phyloP scores from a whole-genome alignment of 2,329 filamentous ascomycete genomes.

The Aspergillus caelatus region DNA sequence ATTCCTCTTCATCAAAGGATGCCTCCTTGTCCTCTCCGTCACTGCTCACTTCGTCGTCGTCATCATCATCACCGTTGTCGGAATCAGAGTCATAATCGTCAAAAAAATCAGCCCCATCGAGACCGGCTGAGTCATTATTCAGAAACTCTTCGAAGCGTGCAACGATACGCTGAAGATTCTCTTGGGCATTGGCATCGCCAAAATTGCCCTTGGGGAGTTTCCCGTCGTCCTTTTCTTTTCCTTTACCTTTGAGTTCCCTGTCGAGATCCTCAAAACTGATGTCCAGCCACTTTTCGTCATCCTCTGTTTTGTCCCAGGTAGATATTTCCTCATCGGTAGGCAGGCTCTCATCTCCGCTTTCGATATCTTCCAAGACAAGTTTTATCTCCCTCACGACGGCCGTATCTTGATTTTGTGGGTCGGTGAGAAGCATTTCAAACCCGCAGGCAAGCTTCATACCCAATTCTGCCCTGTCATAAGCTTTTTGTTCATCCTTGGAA shows the following conservation, averaged over 20 bases:
- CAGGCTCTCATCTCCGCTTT: conserved; percentile 69
- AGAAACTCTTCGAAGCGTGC: conserved; percentile 91
- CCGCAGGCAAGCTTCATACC: conserved; percentile 91
- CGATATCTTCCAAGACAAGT: conserved; percentile 74
- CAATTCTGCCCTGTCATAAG: conserved; percentile 57
- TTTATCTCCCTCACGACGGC: conserved; percentile 73
- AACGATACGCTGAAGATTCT: conserved; percentile 83
- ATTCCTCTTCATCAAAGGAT: conserved; percentile 82
- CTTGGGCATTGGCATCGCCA: conserved; percentile 48
- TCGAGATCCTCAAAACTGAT: conserved; percentile 92
- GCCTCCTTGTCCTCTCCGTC: conserved; percentile 74
- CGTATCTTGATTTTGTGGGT: conserved; percentile 69
- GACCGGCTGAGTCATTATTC: conserved; percentile 78
- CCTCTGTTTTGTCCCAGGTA: conserved; percentile 70
- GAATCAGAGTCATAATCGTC: conserved; percentile 72
- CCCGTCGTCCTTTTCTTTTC: conserved; percentile 36
- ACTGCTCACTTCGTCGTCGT: conserved; percentile 58
- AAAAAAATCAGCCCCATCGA: conserved; percentile 73
- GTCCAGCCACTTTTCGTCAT: conserved; percentile 88
- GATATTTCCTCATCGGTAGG: conserved; percentile 75
- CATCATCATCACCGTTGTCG: conserved; percentile 53
- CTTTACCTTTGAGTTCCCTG: conserved; percentile 68
- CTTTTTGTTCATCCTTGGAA: conserved; percentile 48
- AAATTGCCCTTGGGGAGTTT: conserved; percentile 37
- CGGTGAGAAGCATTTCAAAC: conserved; percentile 80